phyloP scores from a whole-genome alignment of 495 filamentous ascomycete genomes.

The Penicillium alfredii region DNA sequence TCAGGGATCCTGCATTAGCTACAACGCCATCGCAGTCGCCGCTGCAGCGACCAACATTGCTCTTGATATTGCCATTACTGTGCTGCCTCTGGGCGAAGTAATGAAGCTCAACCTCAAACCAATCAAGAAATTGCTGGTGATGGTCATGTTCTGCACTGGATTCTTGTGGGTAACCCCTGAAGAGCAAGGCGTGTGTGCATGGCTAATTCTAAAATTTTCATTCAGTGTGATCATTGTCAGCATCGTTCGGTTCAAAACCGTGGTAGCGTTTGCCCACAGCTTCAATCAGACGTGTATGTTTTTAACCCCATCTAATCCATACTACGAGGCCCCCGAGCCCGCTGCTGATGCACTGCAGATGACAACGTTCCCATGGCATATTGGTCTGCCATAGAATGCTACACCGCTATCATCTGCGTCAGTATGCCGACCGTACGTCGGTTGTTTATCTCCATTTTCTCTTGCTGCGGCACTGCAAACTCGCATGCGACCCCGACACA shows the following conservation, averaged over 20 bases:
- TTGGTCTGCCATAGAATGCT: constrained; percentile 45
- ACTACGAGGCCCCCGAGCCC: too few relatives aligned
- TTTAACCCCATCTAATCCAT: neutral
- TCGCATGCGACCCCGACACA: neutral
- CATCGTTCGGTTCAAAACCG: constrained; percentile 32
- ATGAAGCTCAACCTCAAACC: constrained; percentile 34
- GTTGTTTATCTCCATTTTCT: neutral
- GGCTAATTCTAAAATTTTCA: constrained; percentile 1
- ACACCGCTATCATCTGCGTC: constrained; percentile 42
- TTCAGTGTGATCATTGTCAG: constrained; percentile 36
- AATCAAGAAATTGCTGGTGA: constrained; percentile 44
- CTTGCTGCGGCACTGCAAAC: neutral
- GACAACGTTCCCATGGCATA: constrained; percentile 36
- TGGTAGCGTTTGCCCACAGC: constrained; percentile 30
- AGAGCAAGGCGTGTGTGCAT: neutral
- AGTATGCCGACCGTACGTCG: constrained; percentile 25
- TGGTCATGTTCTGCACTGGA: constrained; percentile 48
- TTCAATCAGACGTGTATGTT: constrained; percentile 26
- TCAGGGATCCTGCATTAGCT: constrained; percentile 18
- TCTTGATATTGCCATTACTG: constrained; percentile 22
- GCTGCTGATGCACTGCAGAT: constrained; percentile 14
- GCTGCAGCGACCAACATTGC: constrained; percentile 21
- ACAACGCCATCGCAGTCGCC: constrained; percentile 17
- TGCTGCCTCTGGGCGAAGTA: constrained; percentile 40
- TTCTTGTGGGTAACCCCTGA: constrained; percentile 38